A percentile compares a stretch with the other conserved stretches of the same genome.
phyloP scores from a whole-genome alignment of 306 rosid species.

The Cucumis melo region DNA sequence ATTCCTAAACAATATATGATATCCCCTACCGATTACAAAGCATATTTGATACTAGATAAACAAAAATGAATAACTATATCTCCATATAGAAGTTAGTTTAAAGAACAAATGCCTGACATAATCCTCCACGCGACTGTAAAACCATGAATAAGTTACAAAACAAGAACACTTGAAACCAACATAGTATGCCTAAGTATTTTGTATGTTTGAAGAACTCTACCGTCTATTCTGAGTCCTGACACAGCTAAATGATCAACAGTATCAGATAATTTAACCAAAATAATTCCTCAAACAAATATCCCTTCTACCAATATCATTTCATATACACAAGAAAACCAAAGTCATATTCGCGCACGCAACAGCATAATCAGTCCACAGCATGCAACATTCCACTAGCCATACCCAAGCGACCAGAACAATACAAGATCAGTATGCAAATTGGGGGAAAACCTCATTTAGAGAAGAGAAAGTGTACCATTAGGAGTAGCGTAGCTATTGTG shows the following conservation, averaged over 20 bases:
- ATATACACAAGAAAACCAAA: neutral
- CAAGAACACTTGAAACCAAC: neutral
- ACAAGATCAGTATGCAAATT: neutral
- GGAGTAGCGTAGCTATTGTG: conserved; percentile 9
- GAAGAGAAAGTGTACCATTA: conserved; percentile 9
- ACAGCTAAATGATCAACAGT: neutral
- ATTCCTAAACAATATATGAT: neutral
- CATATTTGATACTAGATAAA: neutral
- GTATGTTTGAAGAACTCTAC: neutral
- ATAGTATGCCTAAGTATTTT: neutral
- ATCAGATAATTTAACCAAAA: neutral
- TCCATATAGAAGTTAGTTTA: neutral
- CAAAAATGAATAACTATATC: neutral
- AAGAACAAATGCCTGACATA: neutral
- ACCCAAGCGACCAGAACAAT: neutral
- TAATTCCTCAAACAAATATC: neutral
- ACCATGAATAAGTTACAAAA: neutral
- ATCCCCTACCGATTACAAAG: neutral
- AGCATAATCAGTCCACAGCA: neutral
- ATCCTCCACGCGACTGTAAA: neutral
- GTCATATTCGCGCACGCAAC: neutral
- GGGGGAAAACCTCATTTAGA: neutral
- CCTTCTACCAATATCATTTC: neutral
- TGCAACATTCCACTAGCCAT: neutral
- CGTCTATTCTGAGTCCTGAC: neutral